Conservation (phyloP, 352 stramenopile species). For the Phytophthora vignae region DNA sequence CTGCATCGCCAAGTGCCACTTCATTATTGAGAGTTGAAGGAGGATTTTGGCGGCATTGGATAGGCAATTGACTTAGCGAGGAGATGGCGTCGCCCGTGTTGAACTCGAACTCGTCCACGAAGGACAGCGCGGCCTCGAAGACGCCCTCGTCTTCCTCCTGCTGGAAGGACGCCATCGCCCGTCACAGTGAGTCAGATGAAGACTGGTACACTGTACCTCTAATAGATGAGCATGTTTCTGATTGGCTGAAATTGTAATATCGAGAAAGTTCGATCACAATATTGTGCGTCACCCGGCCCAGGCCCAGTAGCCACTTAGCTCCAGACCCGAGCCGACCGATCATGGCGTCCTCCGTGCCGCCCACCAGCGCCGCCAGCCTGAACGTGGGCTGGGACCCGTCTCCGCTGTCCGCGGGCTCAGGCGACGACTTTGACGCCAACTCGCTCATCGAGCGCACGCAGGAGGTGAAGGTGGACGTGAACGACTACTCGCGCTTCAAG, state of each 20-base stretch:
- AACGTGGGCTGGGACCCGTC: slow-evolving; percentile 65
- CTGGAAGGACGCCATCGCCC: neutral
- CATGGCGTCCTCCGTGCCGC: slow-evolving; percentile 32
- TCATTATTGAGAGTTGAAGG: neutral
- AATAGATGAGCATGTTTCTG: neutral
- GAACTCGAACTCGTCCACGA: slow-evolving; percentile 38
- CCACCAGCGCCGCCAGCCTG: slow-evolving; percentile 33
- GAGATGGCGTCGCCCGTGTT: neutral
- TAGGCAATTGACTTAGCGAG: neutral
- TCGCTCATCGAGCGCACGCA: slow-evolving; percentile 67
- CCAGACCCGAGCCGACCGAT: neutral
- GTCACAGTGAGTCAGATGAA: too few species aligned
- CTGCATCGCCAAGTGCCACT: neutral
- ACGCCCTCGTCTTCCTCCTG: slow-evolving; percentile 17
- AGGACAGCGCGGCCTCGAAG: slow-evolving; percentile 32
- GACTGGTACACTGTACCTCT: neutral
- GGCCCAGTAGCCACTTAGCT: neutral
- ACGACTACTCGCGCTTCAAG: slow-evolving; percentile 91
- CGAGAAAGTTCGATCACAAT: slow-evolving; percentile 30
- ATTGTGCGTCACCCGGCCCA: slow-evolving; percentile 3
- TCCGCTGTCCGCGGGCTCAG: slow-evolving; percentile 23
- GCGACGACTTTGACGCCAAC: slow-evolving; percentile 44
- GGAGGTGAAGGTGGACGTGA: slow-evolving; percentile 76
- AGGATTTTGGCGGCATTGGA: slow-evolving; percentile 1
- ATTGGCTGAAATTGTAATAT: slow-evolving; percentile 17